A percentile compares a stretch with the other conserved stretches of the same genome.
These are phyloP conservation scores for Kwoniella botswanensis DNA, from an alignment of 768 basidiomycete genomes.

Conservation along the genomic window DNA sequence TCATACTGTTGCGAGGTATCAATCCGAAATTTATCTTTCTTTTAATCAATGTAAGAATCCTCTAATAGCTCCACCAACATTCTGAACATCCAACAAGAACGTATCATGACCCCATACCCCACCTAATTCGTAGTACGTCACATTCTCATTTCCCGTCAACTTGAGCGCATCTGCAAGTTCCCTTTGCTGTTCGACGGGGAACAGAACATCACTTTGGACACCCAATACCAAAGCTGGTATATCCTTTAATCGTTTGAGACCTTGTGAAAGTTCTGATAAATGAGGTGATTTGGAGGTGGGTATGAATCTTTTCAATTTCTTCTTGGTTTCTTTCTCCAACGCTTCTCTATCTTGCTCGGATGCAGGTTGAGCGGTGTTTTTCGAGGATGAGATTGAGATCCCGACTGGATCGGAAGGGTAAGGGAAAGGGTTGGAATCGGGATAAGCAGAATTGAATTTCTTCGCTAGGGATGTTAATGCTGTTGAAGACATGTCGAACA, in stretches of 20 bases:
- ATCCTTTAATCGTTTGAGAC: constrained; percentile 72
- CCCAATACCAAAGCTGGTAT: constrained; percentile 87
- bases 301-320: constrained; percentile 55
- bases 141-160: constrained; percentile 82
- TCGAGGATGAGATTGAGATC: constrained; percentile 43
- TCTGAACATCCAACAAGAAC: constrained; percentile 89
- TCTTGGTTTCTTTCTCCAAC: constrained; percentile 30
- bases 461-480: constrained; percentile 70
- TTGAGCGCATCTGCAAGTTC: constrained; percentile 91
- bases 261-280: constrained; percentile 75
- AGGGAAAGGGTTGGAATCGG: constrained; percentile 51
- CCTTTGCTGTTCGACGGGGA: constrained; percentile 95
- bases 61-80: constrained; percentile 87
- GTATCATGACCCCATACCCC: constrained; percentile 99
- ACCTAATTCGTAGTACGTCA: constrained; percentile 95
- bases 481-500: constrained; percentile 89
- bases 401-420: constrained; percentile 45
- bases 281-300: constrained; percentile 66
- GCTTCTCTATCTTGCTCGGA: not conserved
- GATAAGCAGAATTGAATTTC: constrained; percentile 47
- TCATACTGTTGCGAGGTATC: not conserved
- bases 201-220: constrained; percentile 94
- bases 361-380: constrained; percentile 54
- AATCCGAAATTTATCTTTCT: not conserved
- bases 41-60: constrained; percentile 70